These are phyloP conservation scores for Curvularia sp. DNA, from an alignment of 2,329 filamentous ascomycete species.

Conservation along the genomic window DNA sequence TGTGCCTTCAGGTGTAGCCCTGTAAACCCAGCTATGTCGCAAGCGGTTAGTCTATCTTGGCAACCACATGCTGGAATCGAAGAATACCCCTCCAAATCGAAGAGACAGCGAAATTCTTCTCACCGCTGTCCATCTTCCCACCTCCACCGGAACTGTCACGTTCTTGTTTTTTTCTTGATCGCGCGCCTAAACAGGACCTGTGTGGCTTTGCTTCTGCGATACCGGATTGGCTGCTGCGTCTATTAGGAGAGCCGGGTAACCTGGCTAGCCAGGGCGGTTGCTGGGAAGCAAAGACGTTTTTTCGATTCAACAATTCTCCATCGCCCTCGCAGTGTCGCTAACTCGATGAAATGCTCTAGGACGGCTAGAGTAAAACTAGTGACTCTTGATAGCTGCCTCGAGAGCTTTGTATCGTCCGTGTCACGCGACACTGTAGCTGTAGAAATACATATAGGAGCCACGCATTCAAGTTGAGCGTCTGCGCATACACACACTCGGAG, in stretches of 20 bases:
- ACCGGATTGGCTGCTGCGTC: constrained; percentile 5
- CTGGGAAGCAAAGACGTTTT: constrained; percentile 21
- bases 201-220: background rate
- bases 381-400: constrained; percentile 3
- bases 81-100: constrained; percentile 16
- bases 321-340: constrained; percentile 28
- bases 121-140: constrained; percentile 18
- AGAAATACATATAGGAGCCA: constrained; percentile 38
- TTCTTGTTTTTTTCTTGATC: constrained; percentile 3
- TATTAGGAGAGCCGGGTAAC: constrained; percentile 13
- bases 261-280: constrained; percentile 11
- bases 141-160: constrained; percentile 8
- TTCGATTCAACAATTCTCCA: constrained; percentile 9
- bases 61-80: constrained; percentile 9
- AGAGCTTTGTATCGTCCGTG: constrained; percentile 22
- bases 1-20: background rate
- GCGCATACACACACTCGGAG: constrained; percentile 2
- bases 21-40: background rate
- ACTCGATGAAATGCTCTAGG: constrained; percentile 22
- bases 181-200: constrained; percentile 1
- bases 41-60: constrained; percentile 11
- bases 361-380: constrained; percentile 1
- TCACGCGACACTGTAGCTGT: constrained; percentile 37
- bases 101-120: constrained; percentile 12
- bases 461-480: constrained; percentile 16